Evolutionary conservation across 2,329 filamentous ascomycete genomes (phyloP).

Genomic region (Penicillium sp.): DNA sequence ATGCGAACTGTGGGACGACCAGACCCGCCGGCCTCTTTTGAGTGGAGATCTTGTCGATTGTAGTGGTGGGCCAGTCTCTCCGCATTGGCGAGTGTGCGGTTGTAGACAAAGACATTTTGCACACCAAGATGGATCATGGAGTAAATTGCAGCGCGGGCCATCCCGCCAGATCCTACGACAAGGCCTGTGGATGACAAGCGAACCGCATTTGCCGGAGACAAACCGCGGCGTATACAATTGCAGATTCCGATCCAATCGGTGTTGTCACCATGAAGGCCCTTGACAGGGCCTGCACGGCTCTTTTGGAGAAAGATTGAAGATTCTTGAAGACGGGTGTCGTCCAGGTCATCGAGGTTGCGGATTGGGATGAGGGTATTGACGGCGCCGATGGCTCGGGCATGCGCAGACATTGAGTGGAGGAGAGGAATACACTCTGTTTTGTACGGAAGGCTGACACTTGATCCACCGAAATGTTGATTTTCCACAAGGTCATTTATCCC

Average conservation of each 20-base stretch:
- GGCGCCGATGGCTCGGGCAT: slow-evolving; percentile 72
- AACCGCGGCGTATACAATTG: slow-evolving; percentile 67
- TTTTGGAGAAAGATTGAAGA: slow-evolving; percentile 57
- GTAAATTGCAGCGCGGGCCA: slow-evolving; percentile 43
- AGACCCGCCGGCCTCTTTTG: slow-evolving; percentile 15
- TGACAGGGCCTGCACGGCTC: slow-evolving; percentile 64
- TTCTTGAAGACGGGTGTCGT: slow-evolving; percentile 55
- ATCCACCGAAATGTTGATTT: slow-evolving; percentile 68
- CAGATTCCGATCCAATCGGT: slow-evolving; percentile 79
- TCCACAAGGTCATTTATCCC: slow-evolving; percentile 63
- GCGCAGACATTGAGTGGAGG: slow-evolving; percentile 65
- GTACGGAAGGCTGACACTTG: slow-evolving; percentile 70
- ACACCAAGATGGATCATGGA: slow-evolving; percentile 41
- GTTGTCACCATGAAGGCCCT: slow-evolving; percentile 72
- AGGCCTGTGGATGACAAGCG: slow-evolving; percentile 56
- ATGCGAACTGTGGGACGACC: slow-evolving; percentile 28
- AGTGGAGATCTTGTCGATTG: slow-evolving; percentile 32
- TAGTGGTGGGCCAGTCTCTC: slow-evolving; percentile 38
- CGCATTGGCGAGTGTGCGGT: slow-evolving; percentile 37
- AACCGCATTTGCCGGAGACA: slow-evolving; percentile 69
- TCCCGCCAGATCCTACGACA: slow-evolving; percentile 60
- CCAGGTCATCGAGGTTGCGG: slow-evolving; percentile 53
- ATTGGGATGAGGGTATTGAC: slow-evolving; percentile 75
- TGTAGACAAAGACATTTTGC: slow-evolving; percentile 40
- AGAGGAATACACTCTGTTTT: slow-evolving; percentile 68